phyloP scores from a whole-genome alignment of 2,329 filamentous ascomycete genomes.

The Aspergillus pseudoglaucus region DNA sequence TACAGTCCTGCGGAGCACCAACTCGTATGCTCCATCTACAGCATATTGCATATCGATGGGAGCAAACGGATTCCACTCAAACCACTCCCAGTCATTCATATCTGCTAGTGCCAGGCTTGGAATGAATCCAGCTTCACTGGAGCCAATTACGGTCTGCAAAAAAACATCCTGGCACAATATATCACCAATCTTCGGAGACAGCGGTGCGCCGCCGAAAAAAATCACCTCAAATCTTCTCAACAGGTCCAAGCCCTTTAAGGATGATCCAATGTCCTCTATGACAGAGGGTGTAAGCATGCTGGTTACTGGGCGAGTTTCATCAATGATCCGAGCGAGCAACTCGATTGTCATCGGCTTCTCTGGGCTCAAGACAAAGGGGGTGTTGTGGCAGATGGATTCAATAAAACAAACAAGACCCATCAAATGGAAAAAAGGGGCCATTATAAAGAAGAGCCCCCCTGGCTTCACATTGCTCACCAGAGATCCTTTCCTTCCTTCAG shows the following conservation, averaged over 20 bases:
- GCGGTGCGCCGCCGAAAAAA: constrained; percentile 15
- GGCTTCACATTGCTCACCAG: constrained; percentile 6
- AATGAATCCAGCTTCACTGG: constrained; percentile 16
- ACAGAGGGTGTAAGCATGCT: constrained; percentile 19
- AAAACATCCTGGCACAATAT: constrained; percentile 10
- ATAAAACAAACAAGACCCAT: constrained; percentile 17
- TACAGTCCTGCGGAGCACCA: constrained; percentile 14
- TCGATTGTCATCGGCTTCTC: constrained; percentile 21
- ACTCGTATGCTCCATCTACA: constrained; percentile 19
- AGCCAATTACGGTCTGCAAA: constrained; percentile 12
- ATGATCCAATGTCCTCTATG: constrained; percentile 19
- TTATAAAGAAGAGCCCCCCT: constrained; percentile 11
- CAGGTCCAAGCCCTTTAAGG: constrained; percentile 5
- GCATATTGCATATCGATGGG: constrained; percentile 23
- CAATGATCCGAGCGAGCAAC: constrained; percentile 14
- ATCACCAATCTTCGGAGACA: constrained; percentile 12
- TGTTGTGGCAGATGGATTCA: constrained; percentile 13
- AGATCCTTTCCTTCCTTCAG: constrained; percentile 9
- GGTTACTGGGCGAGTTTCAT: constrained; percentile 10
- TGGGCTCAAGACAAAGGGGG: constrained; percentile 15
- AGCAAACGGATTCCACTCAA: constrained; percentile 28
- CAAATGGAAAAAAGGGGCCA: constrained; percentile 22
- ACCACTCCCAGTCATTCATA: constrained; percentile 26
- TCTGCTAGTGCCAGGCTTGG: constrained; percentile 10
- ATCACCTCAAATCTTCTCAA: not conserved